Percentiles rank a stretch among this genome's conserved stretches.
Evolutionary conservation across 441 rosid species (phyloP).

Genomic region (Melastoma candidum): DNA sequence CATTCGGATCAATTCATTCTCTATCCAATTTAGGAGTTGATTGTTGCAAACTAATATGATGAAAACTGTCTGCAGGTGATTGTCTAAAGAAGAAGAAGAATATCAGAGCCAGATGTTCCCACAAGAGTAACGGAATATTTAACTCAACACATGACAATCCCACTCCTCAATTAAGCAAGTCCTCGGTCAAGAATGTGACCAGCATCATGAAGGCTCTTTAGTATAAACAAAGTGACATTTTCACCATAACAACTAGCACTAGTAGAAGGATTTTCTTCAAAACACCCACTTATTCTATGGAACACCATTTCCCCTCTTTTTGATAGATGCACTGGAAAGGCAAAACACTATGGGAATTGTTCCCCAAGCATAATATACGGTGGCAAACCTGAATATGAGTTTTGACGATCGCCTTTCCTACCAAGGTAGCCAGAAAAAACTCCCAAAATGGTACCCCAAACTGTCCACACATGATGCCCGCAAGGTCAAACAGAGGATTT

Average conservation of each 20-base stretch:
- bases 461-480: conserved; percentile 99
- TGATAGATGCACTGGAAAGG: not conserved
- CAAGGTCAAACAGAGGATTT: conserved; percentile 95
- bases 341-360: no score
- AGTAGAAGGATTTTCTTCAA: no score
- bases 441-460: conserved; percentile 89
- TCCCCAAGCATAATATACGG: no score
- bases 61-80: conserved; percentile 62
- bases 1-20: conserved; percentile 73
- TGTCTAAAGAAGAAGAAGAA: not conserved
- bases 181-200: no score
- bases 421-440: conserved; percentile 72
- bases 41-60: conserved; percentile 83
- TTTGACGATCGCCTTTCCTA: conserved; percentile 87
- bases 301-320: no score
- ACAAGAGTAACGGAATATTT: not conserved
- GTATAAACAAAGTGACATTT: no score
- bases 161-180: no score
- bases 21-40: conserved; percentile 91
- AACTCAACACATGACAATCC: no score
- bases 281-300: no score
- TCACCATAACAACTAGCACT: no score
- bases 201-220: no score
- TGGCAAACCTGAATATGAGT: conserved; percentile 82
- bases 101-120: not conserved